Evolutionary conservation across 164 flowering plant species (phyloP).

Genomic region (Protea cynaroides): DNA sequence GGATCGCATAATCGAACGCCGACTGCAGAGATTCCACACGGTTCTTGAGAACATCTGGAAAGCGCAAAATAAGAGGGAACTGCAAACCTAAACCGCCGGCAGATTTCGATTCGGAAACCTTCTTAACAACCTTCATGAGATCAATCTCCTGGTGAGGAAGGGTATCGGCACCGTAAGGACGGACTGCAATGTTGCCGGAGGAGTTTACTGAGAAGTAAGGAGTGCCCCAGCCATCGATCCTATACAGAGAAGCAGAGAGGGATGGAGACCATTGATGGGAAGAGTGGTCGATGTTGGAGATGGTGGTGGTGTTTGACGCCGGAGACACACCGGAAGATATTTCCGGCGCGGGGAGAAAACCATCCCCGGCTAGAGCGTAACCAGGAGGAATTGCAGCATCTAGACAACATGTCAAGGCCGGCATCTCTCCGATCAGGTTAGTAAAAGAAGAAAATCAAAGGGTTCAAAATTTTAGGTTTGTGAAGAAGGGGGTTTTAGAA

Average conservation of each 20-base stretch:
- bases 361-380: conserved; percentile 55
- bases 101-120: conserved; percentile 60
- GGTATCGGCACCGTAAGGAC: conserved; percentile 62
- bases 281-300: conserved; percentile 4
- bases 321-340: conserved; percentile 27
- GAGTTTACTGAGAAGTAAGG: conserved; percentile 83
- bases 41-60: conserved; percentile 82
- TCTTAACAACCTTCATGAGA: conserved; percentile 77
- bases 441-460: not conserved
- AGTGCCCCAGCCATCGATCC: conserved; percentile 82
- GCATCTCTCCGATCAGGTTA: conserved; percentile 55
- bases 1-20: conserved; percentile 69
- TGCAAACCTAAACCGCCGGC: conserved; percentile 75
- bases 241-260: conserved; percentile 65
- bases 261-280: conserved; percentile 58
- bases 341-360: conserved; percentile 53
- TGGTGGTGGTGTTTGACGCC: conserved; percentile 15
- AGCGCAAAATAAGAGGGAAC: conserved; percentile 72
- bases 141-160: conserved; percentile 88
- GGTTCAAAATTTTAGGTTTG: conserved; percentile 24
- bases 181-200: conserved; percentile 68
- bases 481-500: conserved; percentile 88
- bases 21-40: conserved; percentile 74
- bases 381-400: conserved; percentile 61
- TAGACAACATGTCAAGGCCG: conserved; percentile 75